Base-by-base conservation (phyloP, 2,329 filamentous ascomycete species). In the Xylaria sp. region DNA sequence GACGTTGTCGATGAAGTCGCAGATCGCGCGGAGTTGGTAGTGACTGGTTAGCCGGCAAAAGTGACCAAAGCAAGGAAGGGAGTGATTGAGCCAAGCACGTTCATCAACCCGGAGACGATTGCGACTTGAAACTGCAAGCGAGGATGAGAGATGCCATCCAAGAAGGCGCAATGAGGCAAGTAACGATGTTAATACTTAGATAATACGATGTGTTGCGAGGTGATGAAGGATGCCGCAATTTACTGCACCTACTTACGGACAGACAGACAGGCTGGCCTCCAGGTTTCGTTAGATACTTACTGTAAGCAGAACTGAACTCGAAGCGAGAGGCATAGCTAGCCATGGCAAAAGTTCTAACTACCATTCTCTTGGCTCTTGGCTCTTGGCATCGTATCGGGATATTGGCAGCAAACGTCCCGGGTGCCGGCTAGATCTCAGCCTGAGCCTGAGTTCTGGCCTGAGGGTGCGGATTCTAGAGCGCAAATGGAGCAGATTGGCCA, bases 381-480 rank as follows among this genome's bases (percentile, higher is more conserved):
- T 34, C 66, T 69, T 69, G 66, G 66, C 66, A 68, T 61, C 61
- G 61, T 65, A 61, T 63, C 34, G 59, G 67, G 59, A 57, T 58
- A 48, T 56, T 54, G 50, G 48, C 24, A 47, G 42, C 27, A 27
- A 32, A n/a, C 42, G 47, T 55, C 34, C 61, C 56, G 39, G 24
- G 61, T 55, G 34, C 55, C 61, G 61, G 47, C 36, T 60, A 55
- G 48, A 60, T 48, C 57, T 9, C 24, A 54, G 24, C 24, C 24
- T 27, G 24, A 27, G 24, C 24, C 24, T 27, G 24, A 27, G 24
- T n/a, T n/a, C n/a, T n/a, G n/a, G n/a, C 24, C 24, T 27, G 24
- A 27, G 24, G 24, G 4, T 24, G 27, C 56, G 56, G 56, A 36
- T 51, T 47, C 32, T 64, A 27, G 39, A 56, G 48, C 19, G 48